These are phyloP conservation scores for Microbotryum scabiosae DNA, from an alignment of 1,284 basidiomycete genomes.

Conservation along the genomic window DNA sequence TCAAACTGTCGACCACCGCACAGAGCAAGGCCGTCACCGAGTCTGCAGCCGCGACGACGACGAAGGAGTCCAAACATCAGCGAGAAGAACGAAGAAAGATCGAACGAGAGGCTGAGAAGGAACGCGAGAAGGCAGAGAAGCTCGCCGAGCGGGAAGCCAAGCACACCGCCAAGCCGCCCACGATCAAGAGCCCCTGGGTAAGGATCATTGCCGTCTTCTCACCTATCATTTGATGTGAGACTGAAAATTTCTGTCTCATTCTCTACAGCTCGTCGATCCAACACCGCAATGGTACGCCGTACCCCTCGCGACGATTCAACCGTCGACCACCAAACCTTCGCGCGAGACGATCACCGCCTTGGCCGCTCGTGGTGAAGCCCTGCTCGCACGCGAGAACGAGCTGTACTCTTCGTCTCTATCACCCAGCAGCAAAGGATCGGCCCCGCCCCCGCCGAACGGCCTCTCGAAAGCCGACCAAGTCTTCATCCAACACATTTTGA, in stretches of 20 bases:
- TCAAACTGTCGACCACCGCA: conserved; percentile 4
- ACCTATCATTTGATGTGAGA: not conserved
- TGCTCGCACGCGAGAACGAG: conserved; percentile 29
- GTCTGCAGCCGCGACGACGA: conserved; percentile 1
- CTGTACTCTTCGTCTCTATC: conserved; percentile 31
- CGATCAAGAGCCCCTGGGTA: conserved; percentile 28
- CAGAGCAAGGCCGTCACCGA: not conserved
- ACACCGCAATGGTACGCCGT: conserved; percentile 54
- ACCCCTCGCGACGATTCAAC: conserved; percentile 42
- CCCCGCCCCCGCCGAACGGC: conserved; percentile 25
- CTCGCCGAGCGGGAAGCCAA: conserved; percentile 32
- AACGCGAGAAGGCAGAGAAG: conserved; percentile 36
- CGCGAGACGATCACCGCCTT: conserved; percentile 16
- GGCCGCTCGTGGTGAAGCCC: conserved; percentile 18
- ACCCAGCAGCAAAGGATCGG: conserved; percentile 11
- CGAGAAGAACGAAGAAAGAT: conserved; percentile 33
- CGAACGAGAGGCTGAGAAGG: conserved; percentile 38
- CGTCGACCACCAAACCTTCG: conserved; percentile 41
- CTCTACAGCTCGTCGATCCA: conserved; percentile 44
- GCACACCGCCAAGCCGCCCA: conserved; percentile 13
- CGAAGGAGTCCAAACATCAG: conserved; percentile 25
- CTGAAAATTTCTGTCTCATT: too few relatives aligned
- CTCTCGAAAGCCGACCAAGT: conserved; percentile 31
- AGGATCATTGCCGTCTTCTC: not conserved
- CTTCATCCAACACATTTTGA: conserved; percentile 75